phyloP scores from a whole-genome alignment of 192 early-diverging fungal species.

The Mycoemilia scoparia region DNA sequence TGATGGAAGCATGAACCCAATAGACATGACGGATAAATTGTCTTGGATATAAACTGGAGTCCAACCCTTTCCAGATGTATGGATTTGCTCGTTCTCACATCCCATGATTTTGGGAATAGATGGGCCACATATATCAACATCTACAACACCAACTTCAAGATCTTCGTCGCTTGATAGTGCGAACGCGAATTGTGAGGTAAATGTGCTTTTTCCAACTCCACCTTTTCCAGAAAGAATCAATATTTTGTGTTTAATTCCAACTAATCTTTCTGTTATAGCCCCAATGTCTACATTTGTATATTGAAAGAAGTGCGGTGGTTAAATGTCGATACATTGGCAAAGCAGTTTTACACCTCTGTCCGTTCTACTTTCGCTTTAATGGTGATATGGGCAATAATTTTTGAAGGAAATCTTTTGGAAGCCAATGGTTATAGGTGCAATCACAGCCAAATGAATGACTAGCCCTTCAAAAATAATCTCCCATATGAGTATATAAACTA shows the following conservation, averaged over 20 bases:
- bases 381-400: too few species aligned
- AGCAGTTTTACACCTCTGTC: too few species aligned
- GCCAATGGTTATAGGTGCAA: too few species aligned
- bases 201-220: slow-evolving; percentile 91
- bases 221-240: slow-evolving; percentile 93
- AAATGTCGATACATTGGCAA: too few species aligned
- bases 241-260: slow-evolving; percentile 57
- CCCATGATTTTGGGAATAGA: slow-evolving; percentile 91
- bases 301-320: too few species aligned
- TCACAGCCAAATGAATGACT: too few species aligned
- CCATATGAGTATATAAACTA: neutral
- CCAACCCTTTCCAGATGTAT: slow-evolving; percentile 67
- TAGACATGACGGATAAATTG: slow-evolving; percentile 72
- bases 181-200: slow-evolving; percentile 73
- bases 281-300: too few species aligned
- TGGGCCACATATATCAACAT: slow-evolving; percentile 94
- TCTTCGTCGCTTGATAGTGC: slow-evolving; percentile 34
- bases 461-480: too few species aligned
- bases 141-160: slow-evolving; percentile 63
- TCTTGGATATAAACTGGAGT: slow-evolving; percentile 61
- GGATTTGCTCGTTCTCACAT: slow-evolving; percentile 58
- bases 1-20: slow-evolving; percentile 79
- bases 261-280: slow-evolving; percentile 41
- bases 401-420: too few species aligned
- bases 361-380: too few species aligned